A percentile compares a stretch with the other conserved stretches of the same genome.
phyloP scores from a whole-genome alignment of 108 stramenopile species.

The Aureococcus anophagefferens region DNA sequence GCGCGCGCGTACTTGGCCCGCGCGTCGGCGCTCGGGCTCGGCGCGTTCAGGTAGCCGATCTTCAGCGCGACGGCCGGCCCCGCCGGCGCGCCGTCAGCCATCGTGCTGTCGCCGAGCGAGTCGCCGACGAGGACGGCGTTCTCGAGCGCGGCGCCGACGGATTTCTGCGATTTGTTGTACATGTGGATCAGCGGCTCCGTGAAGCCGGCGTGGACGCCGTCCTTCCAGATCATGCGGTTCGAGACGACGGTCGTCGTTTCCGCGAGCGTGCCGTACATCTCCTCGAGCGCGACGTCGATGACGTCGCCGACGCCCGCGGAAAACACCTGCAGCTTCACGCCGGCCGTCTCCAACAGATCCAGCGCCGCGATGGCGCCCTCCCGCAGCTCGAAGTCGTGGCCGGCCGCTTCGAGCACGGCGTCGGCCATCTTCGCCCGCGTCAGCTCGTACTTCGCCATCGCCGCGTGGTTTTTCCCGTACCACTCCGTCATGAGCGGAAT shows the following conservation, averaged over 20 bases:
- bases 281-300: neutral
- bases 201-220: conserved; percentile 2
- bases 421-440: neutral
- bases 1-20: neutral
- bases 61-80: neutral
- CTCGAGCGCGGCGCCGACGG: neutral
- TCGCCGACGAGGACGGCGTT: conserved; percentile 6
- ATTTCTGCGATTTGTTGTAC: conserved; percentile 9
- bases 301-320: conserved; percentile 11
- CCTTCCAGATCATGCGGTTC: neutral
- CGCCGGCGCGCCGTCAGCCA: neutral
- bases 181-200: conserved; percentile 17
- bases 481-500: conserved; percentile 12
- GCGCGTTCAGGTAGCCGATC: conserved; percentile 10
- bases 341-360: neutral
- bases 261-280: neutral
- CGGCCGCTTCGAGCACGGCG: neutral
- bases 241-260: neutral
- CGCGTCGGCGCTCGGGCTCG: too few relatives aligned
- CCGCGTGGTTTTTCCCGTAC: conserved; percentile 9
- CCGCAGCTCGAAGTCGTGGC: neutral
- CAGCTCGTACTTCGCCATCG: neutral
- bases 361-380: neutral
- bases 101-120: neutral
- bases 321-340: conserved; percentile 6